These are phyloP conservation scores for Acer campestre DNA, from an alignment of 345 rosid genomes.

Conservation along the genomic window DNA sequence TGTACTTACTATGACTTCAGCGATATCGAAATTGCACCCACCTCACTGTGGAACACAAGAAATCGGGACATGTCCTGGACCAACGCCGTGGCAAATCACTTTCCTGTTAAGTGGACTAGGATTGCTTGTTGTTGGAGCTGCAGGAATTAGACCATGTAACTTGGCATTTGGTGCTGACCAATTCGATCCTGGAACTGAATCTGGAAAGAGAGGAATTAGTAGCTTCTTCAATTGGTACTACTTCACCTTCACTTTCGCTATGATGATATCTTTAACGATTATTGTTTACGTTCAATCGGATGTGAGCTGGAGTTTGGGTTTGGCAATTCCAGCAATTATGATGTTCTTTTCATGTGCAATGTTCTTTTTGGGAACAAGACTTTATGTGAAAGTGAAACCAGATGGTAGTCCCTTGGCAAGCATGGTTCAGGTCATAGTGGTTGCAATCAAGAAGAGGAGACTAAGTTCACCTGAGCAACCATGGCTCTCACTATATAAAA, in stretches of 20 bases:
- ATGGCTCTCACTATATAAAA: conserved; percentile 33
- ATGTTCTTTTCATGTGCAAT: conserved; percentile 43
- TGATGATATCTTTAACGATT: conserved; percentile 43
- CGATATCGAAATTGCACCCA: conserved; percentile 41
- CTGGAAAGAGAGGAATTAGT: conserved; percentile 42
- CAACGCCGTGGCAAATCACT: conserved; percentile 39
- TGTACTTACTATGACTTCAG: conserved; percentile 42
- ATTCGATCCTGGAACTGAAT: conserved; percentile 46
- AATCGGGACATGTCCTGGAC: conserved; percentile 20
- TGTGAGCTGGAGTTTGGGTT: conserved; percentile 63
- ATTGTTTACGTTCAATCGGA: conserved; percentile 57
- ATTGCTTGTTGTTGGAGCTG: conserved; percentile 45
- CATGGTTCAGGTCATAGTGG: conserved; percentile 46
- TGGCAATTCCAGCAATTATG: conserved; percentile 50
- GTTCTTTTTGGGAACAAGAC: conserved; percentile 45
- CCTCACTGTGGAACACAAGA: conserved; percentile 28
- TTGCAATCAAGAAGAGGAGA: conserved; percentile 59
- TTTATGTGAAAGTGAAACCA: conserved; percentile 45
- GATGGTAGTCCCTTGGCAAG: conserved; percentile 41
- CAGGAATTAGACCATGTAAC: conserved; percentile 58
- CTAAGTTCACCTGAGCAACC: conserved; percentile 52
- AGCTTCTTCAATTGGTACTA: conserved; percentile 71
- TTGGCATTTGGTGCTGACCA: conserved; percentile 63
- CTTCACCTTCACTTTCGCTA: conserved; percentile 47
- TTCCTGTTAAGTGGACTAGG: conserved; percentile 37